These are phyloP conservation scores for Saxophila tyrrhenica DNA, from an alignment of 495 filamentous ascomycete species.

Conservation along the genomic window DNA sequence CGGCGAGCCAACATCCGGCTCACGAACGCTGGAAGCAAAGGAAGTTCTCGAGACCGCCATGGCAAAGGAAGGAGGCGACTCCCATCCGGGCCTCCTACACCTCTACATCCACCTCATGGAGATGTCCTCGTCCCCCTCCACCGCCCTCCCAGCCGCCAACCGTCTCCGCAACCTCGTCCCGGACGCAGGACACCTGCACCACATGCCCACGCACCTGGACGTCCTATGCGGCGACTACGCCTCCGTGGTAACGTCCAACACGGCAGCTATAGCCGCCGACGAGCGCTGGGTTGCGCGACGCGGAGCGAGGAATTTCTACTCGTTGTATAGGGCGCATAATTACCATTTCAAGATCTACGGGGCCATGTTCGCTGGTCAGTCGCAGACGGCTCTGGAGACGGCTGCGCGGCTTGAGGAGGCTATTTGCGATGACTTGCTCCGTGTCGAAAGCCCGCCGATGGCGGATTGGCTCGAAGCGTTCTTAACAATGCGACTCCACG, in stretches of 20 bases:
- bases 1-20: conserved; percentile 41
- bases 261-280: conserved; percentile 51
- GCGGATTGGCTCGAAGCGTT: conserved; percentile 63
- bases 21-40: conserved; percentile 48
- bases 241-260: conserved; percentile 48
- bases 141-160: conserved; percentile 44
- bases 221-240: conserved; percentile 57
- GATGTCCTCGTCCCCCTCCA: conserved; percentile 53
- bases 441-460: conserved; percentile 53
- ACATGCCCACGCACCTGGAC: conserved; percentile 63
- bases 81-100: conserved; percentile 54
- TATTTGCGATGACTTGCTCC: conserved; percentile 49
- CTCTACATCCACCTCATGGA: conserved; percentile 66
- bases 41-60: conserved; percentile 43
- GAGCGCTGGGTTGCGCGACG: conserved; percentile 43
- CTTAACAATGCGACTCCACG: conserved; percentile 49
- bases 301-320: conserved; percentile 52
- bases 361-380: conserved; percentile 58
- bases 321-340: conserved; percentile 54
- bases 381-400: conserved; percentile 44
- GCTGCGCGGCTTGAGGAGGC: conserved; percentile 39
- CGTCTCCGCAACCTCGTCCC: conserved; percentile 51
- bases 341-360: conserved; percentile 60
- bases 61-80: conserved; percentile 16
- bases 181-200: conserved; percentile 57